Percentiles rank a stretch among this genome's conserved stretches.
phyloP scores from a whole-genome alignment of 768 basidiomycete species.

The Amanita polypyramis region DNA sequence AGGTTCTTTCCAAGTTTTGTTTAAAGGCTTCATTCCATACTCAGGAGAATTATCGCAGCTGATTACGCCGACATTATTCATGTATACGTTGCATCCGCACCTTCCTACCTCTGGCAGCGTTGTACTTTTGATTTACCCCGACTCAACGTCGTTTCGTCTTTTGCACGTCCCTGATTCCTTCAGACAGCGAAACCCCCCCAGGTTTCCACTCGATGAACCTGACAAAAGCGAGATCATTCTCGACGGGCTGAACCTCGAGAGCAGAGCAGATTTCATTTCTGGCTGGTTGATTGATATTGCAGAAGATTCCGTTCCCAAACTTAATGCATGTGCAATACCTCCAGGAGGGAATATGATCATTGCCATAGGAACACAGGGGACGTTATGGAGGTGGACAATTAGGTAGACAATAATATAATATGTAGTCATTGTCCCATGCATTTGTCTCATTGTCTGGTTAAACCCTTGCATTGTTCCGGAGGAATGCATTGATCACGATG shows the following conservation, averaged over 20 bases:
- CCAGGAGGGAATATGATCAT: conserved; percentile 30
- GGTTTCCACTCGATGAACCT: neutral
- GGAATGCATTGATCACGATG: neutral
- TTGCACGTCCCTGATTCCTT: conserved; percentile 1
- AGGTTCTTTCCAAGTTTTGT: conserved; percentile 62
- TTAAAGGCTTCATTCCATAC: conserved; percentile 21
- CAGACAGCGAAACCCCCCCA: neutral
- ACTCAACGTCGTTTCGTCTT: neutral
- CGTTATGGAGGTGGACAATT: conserved; percentile 30
- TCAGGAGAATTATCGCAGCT: neutral
- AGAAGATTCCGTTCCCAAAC: conserved; percentile 12
- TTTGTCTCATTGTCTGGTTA: neutral
- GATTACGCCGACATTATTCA: neutral
- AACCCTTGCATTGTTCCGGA: neutral
- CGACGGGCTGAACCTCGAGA: neutral
- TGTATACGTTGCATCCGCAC: neutral
- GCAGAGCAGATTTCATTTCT: neutral
- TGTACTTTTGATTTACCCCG: neutral
- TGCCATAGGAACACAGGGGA: conserved; percentile 28
- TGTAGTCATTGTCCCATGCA: neutral
- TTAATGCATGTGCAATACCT: conserved; percentile 33
- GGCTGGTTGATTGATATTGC: conserved; percentile 6
- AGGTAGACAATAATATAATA: conserved; percentile 2
- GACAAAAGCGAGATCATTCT: neutral
- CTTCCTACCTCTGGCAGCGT: neutral